These are phyloP conservation scores for Rubia peregrina DNA, from an alignment of 305 asterid genomes.

Conservation along the genomic window DNA sequence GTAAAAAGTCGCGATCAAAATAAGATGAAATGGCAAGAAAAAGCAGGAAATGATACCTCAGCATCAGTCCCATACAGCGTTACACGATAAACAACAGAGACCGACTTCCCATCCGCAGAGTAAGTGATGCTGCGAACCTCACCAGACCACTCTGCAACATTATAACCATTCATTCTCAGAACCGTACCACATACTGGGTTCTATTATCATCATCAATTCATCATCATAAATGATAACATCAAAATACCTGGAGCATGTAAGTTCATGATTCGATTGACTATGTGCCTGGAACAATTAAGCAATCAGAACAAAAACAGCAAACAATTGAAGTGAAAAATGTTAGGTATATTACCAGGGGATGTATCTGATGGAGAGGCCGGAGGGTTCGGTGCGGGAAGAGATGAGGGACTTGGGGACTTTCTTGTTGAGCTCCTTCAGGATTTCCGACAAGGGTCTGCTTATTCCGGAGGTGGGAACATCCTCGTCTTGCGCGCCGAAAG, in stretches of 20 bases:
- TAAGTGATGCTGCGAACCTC: conserved; percentile 72
- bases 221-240: neutral
- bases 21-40: neutral
- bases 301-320: neutral
- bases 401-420: conserved; percentile 71
- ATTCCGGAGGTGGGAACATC: conserved; percentile 43
- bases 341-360: conserved; percentile 46
- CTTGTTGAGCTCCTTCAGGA: conserved; percentile 69
- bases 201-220: neutral
- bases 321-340: neutral
- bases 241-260: conserved; percentile 73
- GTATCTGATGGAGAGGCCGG: conserved; percentile 48
- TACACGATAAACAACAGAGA: conserved; percentile 80
- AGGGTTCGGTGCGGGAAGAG: conserved; percentile 36
- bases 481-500: neutral
- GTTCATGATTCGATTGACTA: conserved; percentile 81
- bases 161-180: conserved; percentile 11
- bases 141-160: conserved; percentile 78
- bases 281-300: conserved; percentile 45
- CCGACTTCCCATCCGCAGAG: conserved; percentile 66
- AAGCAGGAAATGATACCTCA: conserved; percentile 44
- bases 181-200: neutral
- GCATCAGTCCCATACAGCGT: conserved; percentile 89
- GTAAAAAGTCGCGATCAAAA: neutral
- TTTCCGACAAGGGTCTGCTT: conserved; percentile 57